Conservation (phyloP, 129 eudicot species). For the Chrysanthemum makinoi region DNA sequence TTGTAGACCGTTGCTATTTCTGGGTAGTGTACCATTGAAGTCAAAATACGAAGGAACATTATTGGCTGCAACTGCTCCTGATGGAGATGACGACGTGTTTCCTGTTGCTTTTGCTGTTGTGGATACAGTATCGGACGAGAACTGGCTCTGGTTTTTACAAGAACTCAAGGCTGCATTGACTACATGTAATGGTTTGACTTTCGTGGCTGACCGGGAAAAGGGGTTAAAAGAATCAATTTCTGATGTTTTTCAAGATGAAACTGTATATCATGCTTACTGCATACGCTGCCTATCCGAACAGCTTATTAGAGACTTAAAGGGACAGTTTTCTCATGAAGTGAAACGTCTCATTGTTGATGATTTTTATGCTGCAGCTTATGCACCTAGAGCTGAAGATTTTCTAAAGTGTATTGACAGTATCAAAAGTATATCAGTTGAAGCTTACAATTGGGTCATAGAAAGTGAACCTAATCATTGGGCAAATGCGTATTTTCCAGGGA, state of each 20-base stretch:
- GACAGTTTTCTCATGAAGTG: conserved; percentile 85
- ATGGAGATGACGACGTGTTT: conserved; percentile 79
- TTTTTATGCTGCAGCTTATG: conserved; percentile 75
- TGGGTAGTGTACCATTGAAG: conserved; percentile 67
- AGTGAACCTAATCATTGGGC: conserved; percentile 86
- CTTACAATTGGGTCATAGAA: conserved; percentile 74
- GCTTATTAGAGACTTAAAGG: conserved; percentile 62
- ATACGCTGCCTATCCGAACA: conserved; percentile 71
- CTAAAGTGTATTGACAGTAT: conserved; percentile 57
- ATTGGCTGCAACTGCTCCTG: conserved; percentile 86
- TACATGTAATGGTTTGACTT: conserved; percentile 48
- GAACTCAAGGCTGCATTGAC: conserved; percentile 69
- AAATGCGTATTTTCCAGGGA: conserved; percentile 66
- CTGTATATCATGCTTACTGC: conserved; percentile 70
- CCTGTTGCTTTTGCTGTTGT: conserved; percentile 98
- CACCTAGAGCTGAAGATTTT: conserved; percentile 64
- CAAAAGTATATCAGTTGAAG: conserved; percentile 72
- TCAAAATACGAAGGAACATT: conserved; percentile 92
- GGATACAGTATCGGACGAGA: conserved; percentile 65
- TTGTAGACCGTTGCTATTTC: conserved; percentile 85
- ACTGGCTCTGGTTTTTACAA: conserved; percentile 86
- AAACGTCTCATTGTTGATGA: conserved; percentile 85
- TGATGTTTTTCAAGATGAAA: conserved; percentile 51
- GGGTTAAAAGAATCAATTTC: conserved; percentile 74
- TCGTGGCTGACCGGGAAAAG: conserved; percentile 77